Percentiles rank a stretch among this genome's conserved stretches.
Evolutionary conservation across 108 stramenopile species (phyloP).

Genomic region (Nitzschia sp.): DNA sequence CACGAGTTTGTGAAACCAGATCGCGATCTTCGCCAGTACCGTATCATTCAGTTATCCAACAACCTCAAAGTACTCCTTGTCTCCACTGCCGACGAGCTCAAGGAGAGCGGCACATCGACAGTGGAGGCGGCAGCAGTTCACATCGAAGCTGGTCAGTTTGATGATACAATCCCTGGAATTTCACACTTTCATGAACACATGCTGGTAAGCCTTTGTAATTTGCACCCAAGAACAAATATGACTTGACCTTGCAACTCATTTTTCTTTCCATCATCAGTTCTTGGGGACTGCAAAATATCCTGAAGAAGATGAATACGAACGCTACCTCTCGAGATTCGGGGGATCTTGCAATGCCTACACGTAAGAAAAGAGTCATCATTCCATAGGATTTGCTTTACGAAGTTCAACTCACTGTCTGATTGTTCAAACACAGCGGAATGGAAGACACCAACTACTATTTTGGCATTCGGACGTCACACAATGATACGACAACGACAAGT

Average conservation of each 20-base stretch:
- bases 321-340: constrained; percentile 80
- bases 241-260: constrained; percentile 18
- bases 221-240: not conserved
- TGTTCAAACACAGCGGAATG: constrained; percentile 19
- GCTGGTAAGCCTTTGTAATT: constrained; percentile 32
- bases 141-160: constrained; percentile 85
- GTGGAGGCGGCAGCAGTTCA: constrained; percentile 80
- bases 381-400: not conserved
- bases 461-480: constrained; percentile 64
- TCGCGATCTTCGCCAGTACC: constrained; percentile 64
- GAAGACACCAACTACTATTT: constrained; percentile 97
- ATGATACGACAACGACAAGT: constrained; percentile 38
- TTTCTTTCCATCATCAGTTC: constrained; percentile 44
- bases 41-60: constrained; percentile 65
- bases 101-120: constrained; percentile 32
- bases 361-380: not conserved
- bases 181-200: constrained; percentile 95
- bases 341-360: constrained; percentile 97
- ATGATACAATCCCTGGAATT: constrained; percentile 66
- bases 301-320: constrained; percentile 86
- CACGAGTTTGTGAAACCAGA: constrained; percentile 67
- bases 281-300: constrained; percentile 95
- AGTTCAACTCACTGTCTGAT: not conserved
- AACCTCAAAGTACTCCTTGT: constrained; percentile 64
- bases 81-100: constrained; percentile 37